These are phyloP conservation scores for Claviceps maximensis DNA, from an alignment of 2,329 filamentous ascomycete genomes.

Conservation along the genomic window DNA sequence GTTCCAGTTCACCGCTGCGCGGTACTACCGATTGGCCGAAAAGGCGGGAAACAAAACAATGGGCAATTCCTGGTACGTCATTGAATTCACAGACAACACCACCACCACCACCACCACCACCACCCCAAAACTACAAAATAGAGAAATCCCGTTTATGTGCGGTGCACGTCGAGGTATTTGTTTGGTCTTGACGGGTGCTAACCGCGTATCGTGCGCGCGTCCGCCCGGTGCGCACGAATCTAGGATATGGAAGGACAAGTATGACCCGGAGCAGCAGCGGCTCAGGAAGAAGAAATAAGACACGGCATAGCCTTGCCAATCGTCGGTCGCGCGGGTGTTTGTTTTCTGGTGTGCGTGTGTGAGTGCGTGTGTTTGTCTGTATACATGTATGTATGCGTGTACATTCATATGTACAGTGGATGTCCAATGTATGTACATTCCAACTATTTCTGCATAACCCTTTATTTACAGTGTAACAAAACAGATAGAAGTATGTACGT, in stretches of 20 bases:
- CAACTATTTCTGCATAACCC: too few species aligned
- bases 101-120: too few species aligned
- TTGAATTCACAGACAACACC: too few species aligned
- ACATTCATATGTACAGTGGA: too few species aligned
- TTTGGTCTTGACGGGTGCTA: background rate
- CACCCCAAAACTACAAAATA: too few species aligned
- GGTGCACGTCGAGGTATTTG: background rate
- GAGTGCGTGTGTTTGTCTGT: background rate
- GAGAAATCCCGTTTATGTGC: too few species aligned
- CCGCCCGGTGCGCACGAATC: background rate
- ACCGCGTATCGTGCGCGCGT: slow-evolving; percentile 1
- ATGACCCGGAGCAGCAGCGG: slow-evolving; percentile 38
- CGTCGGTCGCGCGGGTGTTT: background rate
- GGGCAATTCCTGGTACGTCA: slow-evolving; percentile 84
- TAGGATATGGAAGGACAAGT: slow-evolving; percentile 99
- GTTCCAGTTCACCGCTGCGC: slow-evolving; percentile 60
- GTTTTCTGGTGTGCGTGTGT: background rate
- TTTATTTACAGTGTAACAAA: too few species aligned
- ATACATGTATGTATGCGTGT: too few species aligned
- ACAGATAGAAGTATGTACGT: too few species aligned
- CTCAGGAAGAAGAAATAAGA: slow-evolving; percentile 26
- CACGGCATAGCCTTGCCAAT: background rate
- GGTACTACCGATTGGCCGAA: slow-evolving; percentile 87
- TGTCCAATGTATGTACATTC: too few species aligned
- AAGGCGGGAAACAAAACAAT: slow-evolving; percentile 77